phyloP scores from a whole-genome alignment of 306 rosid species.

The Amphicarpaea edgeworthii region DNA sequence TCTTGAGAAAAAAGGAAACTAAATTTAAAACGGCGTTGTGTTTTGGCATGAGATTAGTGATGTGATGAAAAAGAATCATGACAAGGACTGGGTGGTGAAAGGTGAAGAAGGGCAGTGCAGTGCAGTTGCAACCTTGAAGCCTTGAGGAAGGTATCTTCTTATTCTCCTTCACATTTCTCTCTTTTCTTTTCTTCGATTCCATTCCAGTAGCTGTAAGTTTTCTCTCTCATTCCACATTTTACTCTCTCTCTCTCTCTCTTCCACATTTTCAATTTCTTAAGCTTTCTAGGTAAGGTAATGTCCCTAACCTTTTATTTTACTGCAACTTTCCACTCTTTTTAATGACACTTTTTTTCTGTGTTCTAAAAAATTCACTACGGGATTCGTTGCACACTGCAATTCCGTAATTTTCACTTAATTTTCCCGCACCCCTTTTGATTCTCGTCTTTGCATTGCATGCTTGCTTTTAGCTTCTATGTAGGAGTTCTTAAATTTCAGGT shows the following conservation, averaged over 20 bases:
- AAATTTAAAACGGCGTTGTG: neutral
- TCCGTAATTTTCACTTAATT: neutral
- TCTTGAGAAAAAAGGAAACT: neutral
- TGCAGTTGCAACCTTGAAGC: slow-evolving; percentile 30
- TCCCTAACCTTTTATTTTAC: slow-evolving; percentile 31
- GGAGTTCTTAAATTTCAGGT: slow-evolving; percentile 24
- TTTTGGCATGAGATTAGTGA: slow-evolving; percentile 8
- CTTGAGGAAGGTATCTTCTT: neutral
- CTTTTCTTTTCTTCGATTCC: slow-evolving; percentile 35
- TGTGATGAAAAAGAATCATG: neutral
- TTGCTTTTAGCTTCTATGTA: slow-evolving; percentile 33
- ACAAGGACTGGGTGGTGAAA: neutral
- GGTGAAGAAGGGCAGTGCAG: slow-evolving; percentile 32
- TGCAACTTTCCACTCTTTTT: slow-evolving; percentile 28
- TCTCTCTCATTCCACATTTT: slow-evolving; percentile 41
- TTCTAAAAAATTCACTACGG: neutral
- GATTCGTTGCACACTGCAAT: slow-evolving; percentile 21
- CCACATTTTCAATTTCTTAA: slow-evolving; percentile 16
- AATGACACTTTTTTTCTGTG: neutral
- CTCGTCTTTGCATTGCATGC: slow-evolving; percentile 33
- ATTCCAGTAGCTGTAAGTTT: slow-evolving; percentile 41
- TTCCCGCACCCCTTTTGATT: neutral
- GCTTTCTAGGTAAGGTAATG: slow-evolving; percentile 16
- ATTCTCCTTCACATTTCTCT: neutral
- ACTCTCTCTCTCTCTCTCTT: neutral